Base-by-base conservation (phyloP, 1,284 basidiomycete species). In the Abortiporus biennis region DNA sequence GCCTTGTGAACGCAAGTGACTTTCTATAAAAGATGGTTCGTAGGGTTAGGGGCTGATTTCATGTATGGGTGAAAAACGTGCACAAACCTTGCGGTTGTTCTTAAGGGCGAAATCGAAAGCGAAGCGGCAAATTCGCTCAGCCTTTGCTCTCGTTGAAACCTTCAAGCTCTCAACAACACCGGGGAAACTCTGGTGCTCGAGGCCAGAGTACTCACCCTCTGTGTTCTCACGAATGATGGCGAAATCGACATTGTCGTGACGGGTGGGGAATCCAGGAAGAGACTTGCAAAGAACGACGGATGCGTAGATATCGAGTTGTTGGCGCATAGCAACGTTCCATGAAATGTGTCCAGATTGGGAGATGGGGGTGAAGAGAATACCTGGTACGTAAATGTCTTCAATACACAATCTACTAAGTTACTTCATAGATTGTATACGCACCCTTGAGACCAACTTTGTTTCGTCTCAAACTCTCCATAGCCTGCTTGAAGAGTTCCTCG, bases 1-100 rank as follows among this genome's bases (percentile, higher is more conserved):
- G 96, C 96, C 73, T 99, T 99, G 85, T 99, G 96, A 38, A 99
- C 94, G 63, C 94, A 98, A 44, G 96, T 99, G 55, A 99, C 96
- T 86, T 95, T 97, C 91, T 95, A 58, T 15, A 49, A 8, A 32
- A 31, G 9, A 29, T 19, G 6, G 22, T 27, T 20, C 4, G 16
- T 30, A 31, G 27, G n/a, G 27, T 20, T n/a, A n/a, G n/a, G n/a
- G n/a, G n/a, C n/a, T n/a, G n/a, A n/a, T n/a, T n/a, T 35, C 35
- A 45, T 36, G 4, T 15, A 9, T 11, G 27, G 9, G 42, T 12
- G 17, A 11, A 16, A 29, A 15, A 25, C 2, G 21, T 4, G 6
- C 17, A 36, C 68, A 43, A 47, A 84, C 90, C 81, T 97, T 97
- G 68, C 95, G 85, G 68, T 89, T 83, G 74, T 99, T 99, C 79